Conservation (phyloP, 108 stramenopile species). For the Nitzschia sp. region DNA sequence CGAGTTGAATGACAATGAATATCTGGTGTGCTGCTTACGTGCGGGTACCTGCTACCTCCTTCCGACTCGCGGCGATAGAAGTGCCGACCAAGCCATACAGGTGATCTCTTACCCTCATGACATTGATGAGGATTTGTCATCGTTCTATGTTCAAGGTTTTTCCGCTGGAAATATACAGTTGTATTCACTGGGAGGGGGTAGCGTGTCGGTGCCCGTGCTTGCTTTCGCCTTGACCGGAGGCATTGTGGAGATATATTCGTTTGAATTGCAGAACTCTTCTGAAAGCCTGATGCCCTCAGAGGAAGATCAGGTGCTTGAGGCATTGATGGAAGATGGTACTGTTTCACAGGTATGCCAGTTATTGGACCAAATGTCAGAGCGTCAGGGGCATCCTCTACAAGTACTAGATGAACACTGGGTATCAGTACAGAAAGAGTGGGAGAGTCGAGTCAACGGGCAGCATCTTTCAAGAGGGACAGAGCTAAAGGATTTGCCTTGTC, state of each 20-base stretch:
- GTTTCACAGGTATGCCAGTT: background rate
- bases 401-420: background rate
- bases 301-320: constrained; percentile 7
- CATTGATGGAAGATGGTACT: constrained; percentile 1
- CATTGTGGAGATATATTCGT: constrained; percentile 51
- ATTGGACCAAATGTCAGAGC: background rate
- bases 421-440: background rate
- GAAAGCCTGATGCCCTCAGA: background rate
- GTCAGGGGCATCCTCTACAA: background rate
- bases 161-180: constrained; percentile 37
- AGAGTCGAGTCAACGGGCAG: background rate
- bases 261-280: constrained; percentile 14
- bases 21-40: constrained; percentile 57
- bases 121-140: constrained; percentile 39
- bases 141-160: constrained; percentile 56
- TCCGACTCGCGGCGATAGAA: constrained; percentile 20
- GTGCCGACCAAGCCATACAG: constrained; percentile 23
- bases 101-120: constrained; percentile 40
- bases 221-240: constrained; percentile 51
- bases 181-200: background rate
- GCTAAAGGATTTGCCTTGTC: background rate
- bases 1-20: constrained; percentile 2
- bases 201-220: constrained; percentile 12
- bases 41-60: constrained; percentile 65
- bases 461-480: background rate